Conservation (phyloP, 305 asterid species). For the Fraxinus sp. region DNA sequence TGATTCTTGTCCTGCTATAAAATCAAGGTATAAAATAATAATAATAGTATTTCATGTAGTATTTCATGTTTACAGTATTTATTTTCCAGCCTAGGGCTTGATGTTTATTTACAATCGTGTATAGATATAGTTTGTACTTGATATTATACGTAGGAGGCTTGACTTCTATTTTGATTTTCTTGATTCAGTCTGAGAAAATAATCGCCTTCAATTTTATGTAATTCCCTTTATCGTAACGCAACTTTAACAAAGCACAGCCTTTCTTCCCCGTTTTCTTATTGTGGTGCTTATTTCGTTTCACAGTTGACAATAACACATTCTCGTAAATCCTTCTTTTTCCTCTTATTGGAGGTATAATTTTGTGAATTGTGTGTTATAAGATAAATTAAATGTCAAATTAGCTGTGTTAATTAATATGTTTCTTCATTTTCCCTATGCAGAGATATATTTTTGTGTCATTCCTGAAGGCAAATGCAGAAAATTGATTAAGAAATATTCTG, state of each 20-base stretch:
- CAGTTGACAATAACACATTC: neutral
- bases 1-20: neutral
- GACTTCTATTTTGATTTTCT: neutral
- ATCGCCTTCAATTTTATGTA: neutral
- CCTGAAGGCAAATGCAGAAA: constrained; percentile 29
- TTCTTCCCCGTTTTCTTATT: neutral
- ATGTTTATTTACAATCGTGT: neutral
- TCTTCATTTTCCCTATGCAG: constrained; percentile 5
- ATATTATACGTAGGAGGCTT: neutral
- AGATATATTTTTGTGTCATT: constrained; percentile 2
- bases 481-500: constrained; percentile 22
- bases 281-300: neutral
- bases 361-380: neutral
- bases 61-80: neutral
- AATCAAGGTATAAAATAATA: neutral
- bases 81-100: neutral
- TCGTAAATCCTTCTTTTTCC: neutral
- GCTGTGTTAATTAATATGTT: neutral
- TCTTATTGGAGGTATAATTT: neutral
- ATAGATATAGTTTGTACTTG: neutral
- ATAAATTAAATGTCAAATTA: neutral
- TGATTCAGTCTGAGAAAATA: neutral
- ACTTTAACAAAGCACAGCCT: neutral
- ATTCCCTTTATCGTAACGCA: neutral
- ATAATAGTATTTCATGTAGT: neutral